Evolutionary conservation across 257 asterid genomes (phyloP).

Genomic region (Fraxinus americana): DNA sequence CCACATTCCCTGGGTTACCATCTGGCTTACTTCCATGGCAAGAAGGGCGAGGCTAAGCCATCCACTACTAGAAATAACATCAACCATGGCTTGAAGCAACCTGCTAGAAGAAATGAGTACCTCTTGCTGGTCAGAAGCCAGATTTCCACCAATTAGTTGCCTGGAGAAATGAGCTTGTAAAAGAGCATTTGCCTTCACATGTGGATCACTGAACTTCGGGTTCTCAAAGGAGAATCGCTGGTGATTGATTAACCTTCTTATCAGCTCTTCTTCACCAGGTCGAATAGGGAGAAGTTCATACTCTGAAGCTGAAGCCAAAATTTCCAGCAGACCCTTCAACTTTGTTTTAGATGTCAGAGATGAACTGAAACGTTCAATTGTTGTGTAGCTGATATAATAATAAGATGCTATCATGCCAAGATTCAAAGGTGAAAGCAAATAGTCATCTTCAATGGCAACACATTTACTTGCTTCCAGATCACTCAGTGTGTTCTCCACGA

Average conservation of each 20-base stretch:
- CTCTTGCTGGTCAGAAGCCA: constrained; percentile 21
- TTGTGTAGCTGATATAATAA: constrained; percentile 9
- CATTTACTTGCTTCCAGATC: constrained; percentile 17
- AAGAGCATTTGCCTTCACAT: constrained; percentile 22
- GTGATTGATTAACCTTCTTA: constrained; percentile 16
- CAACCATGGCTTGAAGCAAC: constrained; percentile 22
- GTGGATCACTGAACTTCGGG: constrained; percentile 7
- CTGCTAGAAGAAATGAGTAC: constrained; percentile 18
- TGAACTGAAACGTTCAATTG: constrained; percentile 4
- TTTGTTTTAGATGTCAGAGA: constrained; percentile 6
- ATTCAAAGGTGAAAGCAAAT: neutral
- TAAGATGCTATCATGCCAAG: constrained; percentile 14
- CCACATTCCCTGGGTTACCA: constrained; percentile 25
- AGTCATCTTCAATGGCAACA: neutral
- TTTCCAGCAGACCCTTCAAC: constrained; percentile 5
- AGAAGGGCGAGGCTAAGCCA: constrained; percentile 21
- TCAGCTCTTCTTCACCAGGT: constrained; percentile 20
- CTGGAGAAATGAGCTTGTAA: constrained; percentile 17
- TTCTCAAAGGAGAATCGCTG: constrained; percentile 23
- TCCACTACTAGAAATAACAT: constrained; percentile 21
- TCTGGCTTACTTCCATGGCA: constrained; percentile 23
- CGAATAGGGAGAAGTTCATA: constrained; percentile 21
- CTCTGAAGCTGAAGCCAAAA: constrained; percentile 17
- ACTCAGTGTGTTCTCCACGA: constrained; percentile 20
- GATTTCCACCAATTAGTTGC: constrained; percentile 18